Evolutionary conservation across 1,284 basidiomycete species (phyloP).

Genomic region (Rhizoctonia solani): DNA sequence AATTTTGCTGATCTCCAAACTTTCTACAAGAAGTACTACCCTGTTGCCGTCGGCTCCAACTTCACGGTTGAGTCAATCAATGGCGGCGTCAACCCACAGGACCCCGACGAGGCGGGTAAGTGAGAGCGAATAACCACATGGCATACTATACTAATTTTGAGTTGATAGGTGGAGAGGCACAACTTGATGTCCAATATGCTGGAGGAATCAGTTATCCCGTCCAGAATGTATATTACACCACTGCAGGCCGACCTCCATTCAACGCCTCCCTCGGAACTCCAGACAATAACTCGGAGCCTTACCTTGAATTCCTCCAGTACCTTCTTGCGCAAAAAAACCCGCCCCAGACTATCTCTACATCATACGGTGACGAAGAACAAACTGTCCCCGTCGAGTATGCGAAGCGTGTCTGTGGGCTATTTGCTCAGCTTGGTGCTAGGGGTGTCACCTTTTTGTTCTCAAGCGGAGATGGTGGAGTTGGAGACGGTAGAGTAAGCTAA

Average conservation of each 20-base stretch:
- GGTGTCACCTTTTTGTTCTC: slow-evolving; percentile 66
- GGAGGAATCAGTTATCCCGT: slow-evolving; percentile 54
- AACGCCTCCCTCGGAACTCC: slow-evolving; percentile 52
- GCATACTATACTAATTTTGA: no score
- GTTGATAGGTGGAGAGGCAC: slow-evolving; percentile 66
- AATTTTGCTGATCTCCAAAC: slow-evolving; percentile 59
- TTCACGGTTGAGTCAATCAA: slow-evolving; percentile 55
- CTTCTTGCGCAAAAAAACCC: slow-evolving; percentile 49
- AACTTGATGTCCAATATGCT: slow-evolving; percentile 64
- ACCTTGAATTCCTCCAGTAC: slow-evolving; percentile 66
- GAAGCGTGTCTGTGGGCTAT: slow-evolving; percentile 60
- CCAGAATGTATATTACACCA: slow-evolving; percentile 61
- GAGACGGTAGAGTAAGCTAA: no score
- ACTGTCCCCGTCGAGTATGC: slow-evolving; percentile 68
- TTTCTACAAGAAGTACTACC: slow-evolving; percentile 56
- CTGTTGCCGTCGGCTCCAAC: slow-evolving; percentile 52
- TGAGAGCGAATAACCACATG: no score
- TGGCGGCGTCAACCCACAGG: slow-evolving; percentile 45
- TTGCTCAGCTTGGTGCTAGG: slow-evolving; percentile 68
- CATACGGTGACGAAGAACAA: slow-evolving; percentile 71
- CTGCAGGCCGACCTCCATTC: slow-evolving; percentile 63
- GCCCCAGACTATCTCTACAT: slow-evolving; percentile 64
- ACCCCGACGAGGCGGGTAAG: slow-evolving; percentile 25
- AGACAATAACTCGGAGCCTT: slow-evolving; percentile 65
- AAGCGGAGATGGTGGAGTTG: slow-evolving; percentile 73